Conservation (phyloP, 106 monocot species). For the Apostasia ramifera region DNA sequence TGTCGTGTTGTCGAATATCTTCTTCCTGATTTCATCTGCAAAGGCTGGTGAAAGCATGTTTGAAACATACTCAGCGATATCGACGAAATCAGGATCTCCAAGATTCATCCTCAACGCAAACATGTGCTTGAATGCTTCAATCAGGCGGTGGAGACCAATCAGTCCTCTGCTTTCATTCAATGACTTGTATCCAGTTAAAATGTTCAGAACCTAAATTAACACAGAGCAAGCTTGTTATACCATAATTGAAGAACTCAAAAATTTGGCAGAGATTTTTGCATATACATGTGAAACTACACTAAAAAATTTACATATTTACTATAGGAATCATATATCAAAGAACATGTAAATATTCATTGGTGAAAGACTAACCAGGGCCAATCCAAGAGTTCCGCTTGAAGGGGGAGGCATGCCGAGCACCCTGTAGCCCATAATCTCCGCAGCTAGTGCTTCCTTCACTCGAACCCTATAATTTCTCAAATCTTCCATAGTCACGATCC, state of each 20-base stretch:
- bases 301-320: not conserved
- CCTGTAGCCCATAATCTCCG: constrained; percentile 58
- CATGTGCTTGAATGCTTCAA: constrained; percentile 63
- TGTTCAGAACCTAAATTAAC: constrained; percentile 40
- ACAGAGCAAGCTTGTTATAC: constrained; percentile 1
- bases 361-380: constrained; percentile 62
- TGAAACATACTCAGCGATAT: constrained; percentile 18
- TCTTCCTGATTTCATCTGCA: constrained; percentile 34
- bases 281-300: not conserved
- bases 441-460: constrained; percentile 35
- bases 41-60: constrained; percentile 48
- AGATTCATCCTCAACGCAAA: constrained; percentile 58
- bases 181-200: constrained; percentile 39
- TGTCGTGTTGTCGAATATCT: constrained; percentile 55
- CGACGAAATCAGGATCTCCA: constrained; percentile 55
- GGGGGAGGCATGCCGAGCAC: constrained; percentile 91
- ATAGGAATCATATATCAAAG: not conserved
- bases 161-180: constrained; percentile 25
- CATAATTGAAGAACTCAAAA: too few relatives aligned
- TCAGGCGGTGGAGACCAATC: constrained; percentile 47
- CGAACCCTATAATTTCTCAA: constrained; percentile 45
- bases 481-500: constrained; percentile 69
- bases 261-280: not conserved
- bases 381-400: constrained; percentile 81
- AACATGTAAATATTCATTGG: not conserved